Conservation (phyloP, 306 rosid genomes). For the Vigna angularis region DNA sequence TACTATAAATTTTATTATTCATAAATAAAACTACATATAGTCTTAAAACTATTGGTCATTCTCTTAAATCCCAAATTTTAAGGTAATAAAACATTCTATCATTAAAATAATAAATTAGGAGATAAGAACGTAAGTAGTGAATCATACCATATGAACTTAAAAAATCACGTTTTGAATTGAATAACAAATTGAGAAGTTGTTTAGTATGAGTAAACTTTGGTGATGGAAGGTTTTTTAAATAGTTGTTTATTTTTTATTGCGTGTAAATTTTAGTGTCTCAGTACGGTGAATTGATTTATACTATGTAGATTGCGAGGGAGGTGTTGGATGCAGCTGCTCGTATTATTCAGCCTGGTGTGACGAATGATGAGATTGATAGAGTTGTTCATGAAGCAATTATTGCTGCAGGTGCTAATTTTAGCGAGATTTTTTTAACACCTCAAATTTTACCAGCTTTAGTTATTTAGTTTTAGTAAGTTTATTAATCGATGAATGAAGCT, state of each 20-base stretch:
- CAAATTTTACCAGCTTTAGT: neutral
- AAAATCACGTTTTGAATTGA: neutral
- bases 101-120: no score
- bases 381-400: slow-evolving; percentile 71
- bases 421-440: neutral
- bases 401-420: slow-evolving; percentile 72
- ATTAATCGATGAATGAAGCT: neutral
- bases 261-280: neutral
- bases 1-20: no score
- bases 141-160: neutral
- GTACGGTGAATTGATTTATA: neutral
- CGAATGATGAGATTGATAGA: slow-evolving; percentile 71
- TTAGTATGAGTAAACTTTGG: slow-evolving; percentile 2
- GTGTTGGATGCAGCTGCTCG: slow-evolving; percentile 82
- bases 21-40: no score
- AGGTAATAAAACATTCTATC: no score
- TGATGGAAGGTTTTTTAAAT: slow-evolving; percentile 1
- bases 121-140: no score
- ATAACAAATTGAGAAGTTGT: neutral
- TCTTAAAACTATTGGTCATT: no score
- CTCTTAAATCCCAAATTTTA: no score
- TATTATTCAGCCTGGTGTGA: slow-evolving; percentile 84
- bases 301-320: slow-evolving; percentile 6
- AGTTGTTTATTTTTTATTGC: neutral
- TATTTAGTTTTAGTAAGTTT: slow-evolving; percentile 4